A percentile compares a stretch with the other conserved stretches of the same genome.
Conservation (phyloP, 2,329 filamentous ascomycete species). For the Clonostachys chloroleuca region DNA sequence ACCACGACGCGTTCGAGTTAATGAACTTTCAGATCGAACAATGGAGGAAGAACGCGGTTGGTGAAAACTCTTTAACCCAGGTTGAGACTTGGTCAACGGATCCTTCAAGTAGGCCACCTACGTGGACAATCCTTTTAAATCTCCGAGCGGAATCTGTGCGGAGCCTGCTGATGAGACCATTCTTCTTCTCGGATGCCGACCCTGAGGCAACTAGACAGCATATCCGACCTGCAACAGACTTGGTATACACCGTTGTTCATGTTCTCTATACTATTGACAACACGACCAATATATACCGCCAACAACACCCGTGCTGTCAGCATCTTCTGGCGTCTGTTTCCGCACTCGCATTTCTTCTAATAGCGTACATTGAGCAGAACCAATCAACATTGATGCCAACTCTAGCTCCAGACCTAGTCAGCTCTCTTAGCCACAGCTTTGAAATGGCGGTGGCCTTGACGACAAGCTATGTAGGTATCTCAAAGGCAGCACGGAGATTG, state of each 20-base stretch:
- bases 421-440: neutral
- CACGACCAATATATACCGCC: neutral
- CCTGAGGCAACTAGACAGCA: neutral
- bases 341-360: slow-evolving; percentile 2
- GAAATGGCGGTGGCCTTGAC: slow-evolving; percentile 1
- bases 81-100: neutral
- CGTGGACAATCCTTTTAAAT: slow-evolving; percentile 2
- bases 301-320: slow-evolving; percentile 1
- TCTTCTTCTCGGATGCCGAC: slow-evolving; percentile 1
- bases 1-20: slow-evolving; percentile 17
- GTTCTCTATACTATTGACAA: slow-evolving; percentile 1
- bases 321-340: slow-evolving; percentile 1
- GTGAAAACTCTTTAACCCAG: neutral
- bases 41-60: slow-evolving; percentile 15
- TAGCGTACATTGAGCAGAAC: slow-evolving; percentile 3
- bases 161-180: slow-evolving; percentile 1
- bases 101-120: neutral
- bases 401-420: neutral
- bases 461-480: neutral
- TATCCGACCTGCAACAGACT: neutral
- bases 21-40: slow-evolving; percentile 20
- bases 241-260: neutral
- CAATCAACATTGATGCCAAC: neutral
- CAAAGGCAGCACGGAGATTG: neutral
- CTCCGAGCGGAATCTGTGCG: slow-evolving; percentile 2